A percentile compares a stretch with the other conserved stretches of the same genome.
phyloP scores from a whole-genome alignment of 768 basidiomycete species.

The Mycena belliarum region DNA sequence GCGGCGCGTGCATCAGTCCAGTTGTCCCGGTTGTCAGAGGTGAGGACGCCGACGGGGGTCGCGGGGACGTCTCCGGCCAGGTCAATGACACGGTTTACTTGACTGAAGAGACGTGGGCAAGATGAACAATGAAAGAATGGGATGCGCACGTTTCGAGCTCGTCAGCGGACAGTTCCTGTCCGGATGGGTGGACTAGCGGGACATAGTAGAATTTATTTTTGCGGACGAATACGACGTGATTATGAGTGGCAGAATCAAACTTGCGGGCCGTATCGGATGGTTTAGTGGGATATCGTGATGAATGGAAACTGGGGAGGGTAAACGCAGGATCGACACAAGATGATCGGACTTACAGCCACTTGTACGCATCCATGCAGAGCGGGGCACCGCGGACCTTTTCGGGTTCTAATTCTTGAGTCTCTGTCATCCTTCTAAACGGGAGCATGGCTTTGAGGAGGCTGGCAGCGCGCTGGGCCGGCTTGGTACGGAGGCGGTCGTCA shows the following conservation, averaged over 20 bases:
- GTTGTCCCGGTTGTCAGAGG: slow-evolving; percentile 83
- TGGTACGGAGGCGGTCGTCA: slow-evolving; percentile 54
- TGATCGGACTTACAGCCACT: slow-evolving; percentile 76
- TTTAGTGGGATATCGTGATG: slow-evolving; percentile 83
- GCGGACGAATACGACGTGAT: slow-evolving; percentile 88
- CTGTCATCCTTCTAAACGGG: slow-evolving; percentile 80
- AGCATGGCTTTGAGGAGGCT: slow-evolving; percentile 82
- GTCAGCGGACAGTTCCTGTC: slow-evolving; percentile 70
- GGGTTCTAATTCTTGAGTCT: slow-evolving; percentile 84
- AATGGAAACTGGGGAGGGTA: slow-evolving; percentile 71
- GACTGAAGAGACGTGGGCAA: slow-evolving; percentile 35
- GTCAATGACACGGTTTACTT: slow-evolving; percentile 69
- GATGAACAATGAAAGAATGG: not conserved
- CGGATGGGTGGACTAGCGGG: slow-evolving; percentile 61
- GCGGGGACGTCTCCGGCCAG: slow-evolving; percentile 50
- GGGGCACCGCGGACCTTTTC: slow-evolving; percentile 80
- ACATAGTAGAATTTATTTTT: slow-evolving; percentile 93
- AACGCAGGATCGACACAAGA: no score
- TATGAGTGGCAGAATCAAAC: slow-evolving; percentile 71
- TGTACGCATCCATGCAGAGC: slow-evolving; percentile 91
- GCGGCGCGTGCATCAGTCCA: slow-evolving; percentile 80
- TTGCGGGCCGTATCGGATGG: slow-evolving; percentile 83
- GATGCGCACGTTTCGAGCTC: slow-evolving; percentile 72
- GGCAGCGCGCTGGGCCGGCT: slow-evolving; percentile 75
- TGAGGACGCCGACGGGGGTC: slow-evolving; percentile 76